phyloP scores from a whole-genome alignment of 1,284 basidiomycete species.

The Moesziomyces sp. region DNA sequence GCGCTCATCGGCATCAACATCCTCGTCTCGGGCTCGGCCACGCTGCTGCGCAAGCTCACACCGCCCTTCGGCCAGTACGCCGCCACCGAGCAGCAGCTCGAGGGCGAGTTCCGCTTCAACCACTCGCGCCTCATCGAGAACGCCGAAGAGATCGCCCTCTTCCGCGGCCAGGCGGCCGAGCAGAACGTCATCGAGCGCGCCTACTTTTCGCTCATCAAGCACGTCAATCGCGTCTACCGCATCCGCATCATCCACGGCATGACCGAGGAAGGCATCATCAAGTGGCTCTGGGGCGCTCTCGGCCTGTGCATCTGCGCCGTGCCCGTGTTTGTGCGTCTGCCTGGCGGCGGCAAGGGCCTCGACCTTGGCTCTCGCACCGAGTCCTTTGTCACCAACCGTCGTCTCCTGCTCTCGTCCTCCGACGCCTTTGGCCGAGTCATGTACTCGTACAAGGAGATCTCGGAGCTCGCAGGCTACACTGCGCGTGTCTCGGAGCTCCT shows the following conservation, averaged over 20 bases:
- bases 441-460: slow-evolving; percentile 93
- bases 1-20: slow-evolving; percentile 86
- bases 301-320: slow-evolving; percentile 92
- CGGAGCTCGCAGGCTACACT: slow-evolving; percentile 95
- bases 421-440: slow-evolving; percentile 77
- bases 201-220: slow-evolving; percentile 87
- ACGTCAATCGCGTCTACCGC: slow-evolving; percentile 84
- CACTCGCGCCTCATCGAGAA: slow-evolving; percentile 94
- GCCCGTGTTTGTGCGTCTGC: slow-evolving; percentile 90
- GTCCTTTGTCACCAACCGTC: slow-evolving; percentile 87
- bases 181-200: slow-evolving; percentile 91
- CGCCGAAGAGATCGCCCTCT: slow-evolving; percentile 91
- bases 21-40: slow-evolving; percentile 75
- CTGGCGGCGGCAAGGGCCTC: slow-evolving; percentile 70
- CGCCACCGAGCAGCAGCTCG: slow-evolving; percentile 76
- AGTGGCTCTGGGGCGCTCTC: slow-evolving; percentile 94
- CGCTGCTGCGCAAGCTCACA: slow-evolving; percentile 70
- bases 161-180: slow-evolving; percentile 89
- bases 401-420: slow-evolving; percentile 78
- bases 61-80: slow-evolving; percentile 95
- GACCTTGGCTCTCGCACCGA: slow-evolving; percentile 67
- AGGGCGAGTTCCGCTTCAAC: slow-evolving; percentile 86
- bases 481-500: slow-evolving; percentile 87
- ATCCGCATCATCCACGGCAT: slow-evolving; percentile 90
- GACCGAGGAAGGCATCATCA: slow-evolving; percentile 85